Percentiles rank a stretch among this genome's conserved stretches.
Evolutionary conservation across 2,329 filamentous ascomycete species (phyloP).

Genomic region (Pestalotiopsis sp.): DNA sequence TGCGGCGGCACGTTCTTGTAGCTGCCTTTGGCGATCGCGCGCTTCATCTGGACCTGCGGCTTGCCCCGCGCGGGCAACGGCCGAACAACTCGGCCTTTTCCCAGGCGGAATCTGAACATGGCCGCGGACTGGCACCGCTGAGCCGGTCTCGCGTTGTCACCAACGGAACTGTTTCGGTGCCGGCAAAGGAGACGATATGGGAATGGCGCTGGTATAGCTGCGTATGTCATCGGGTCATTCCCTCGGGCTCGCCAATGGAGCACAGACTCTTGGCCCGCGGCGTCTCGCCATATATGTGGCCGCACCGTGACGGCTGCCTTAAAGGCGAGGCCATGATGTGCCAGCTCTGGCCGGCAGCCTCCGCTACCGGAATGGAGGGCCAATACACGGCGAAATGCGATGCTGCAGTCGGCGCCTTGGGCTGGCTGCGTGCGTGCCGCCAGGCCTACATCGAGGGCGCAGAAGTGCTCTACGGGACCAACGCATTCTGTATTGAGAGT

Average conservation of each 20-base stretch:
- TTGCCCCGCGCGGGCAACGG: background rate
- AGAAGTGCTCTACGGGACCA: background rate
- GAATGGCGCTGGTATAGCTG: background rate
- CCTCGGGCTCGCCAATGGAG: background rate
- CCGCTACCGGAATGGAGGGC: background rate
- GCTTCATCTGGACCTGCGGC: background rate
- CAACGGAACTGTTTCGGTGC: background rate
- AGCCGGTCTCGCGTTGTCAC: background rate
- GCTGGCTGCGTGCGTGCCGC: background rate
- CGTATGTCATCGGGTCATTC: background rate
- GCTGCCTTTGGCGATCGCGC: background rate
- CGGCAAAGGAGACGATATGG: background rate
- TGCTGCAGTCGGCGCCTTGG: background rate
- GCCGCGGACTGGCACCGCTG: background rate
- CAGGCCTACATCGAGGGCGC: background rate
- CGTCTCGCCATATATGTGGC: background rate
- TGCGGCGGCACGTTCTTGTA: background rate
- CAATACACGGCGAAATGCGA: background rate
- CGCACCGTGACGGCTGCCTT: background rate
- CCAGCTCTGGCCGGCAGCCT: background rate
- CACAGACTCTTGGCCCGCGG: too few relatives aligned
- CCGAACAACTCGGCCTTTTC: background rate
- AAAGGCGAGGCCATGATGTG: background rate
- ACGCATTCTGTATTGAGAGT: background rate
- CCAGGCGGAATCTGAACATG: background rate